Percentiles rank a stretch among this genome's conserved stretches.
phyloP scores from a whole-genome alignment of 106 monocot genomes.

The Allium cepa region DNA sequence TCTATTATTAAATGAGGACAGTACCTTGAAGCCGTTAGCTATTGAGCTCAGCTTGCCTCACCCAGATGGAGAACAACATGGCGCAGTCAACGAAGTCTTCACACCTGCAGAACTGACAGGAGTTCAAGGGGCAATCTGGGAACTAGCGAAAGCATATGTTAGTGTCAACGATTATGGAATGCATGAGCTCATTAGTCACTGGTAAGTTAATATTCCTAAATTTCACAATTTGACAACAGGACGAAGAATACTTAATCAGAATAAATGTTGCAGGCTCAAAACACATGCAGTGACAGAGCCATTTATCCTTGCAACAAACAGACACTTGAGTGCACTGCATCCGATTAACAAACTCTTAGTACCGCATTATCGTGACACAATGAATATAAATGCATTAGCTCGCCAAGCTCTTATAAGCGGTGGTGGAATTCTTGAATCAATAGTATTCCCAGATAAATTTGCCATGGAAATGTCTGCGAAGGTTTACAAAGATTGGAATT shows the following conservation, averaged over 20 bases:
- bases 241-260: not conserved
- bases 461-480: constrained; percentile 42
- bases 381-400: constrained; percentile 90
- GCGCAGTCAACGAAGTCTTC: constrained; percentile 17
- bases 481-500: constrained; percentile 68
- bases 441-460: constrained; percentile 43
- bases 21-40: constrained; percentile 51
- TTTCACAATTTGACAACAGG: not conserved
- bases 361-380: constrained; percentile 81
- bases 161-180: constrained; percentile 47
- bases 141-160: constrained; percentile 53
- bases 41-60: constrained; percentile 52
- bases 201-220: constrained; percentile 10
- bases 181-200: constrained; percentile 64
- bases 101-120: constrained; percentile 33
- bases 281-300: constrained; percentile 62
- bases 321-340: constrained; percentile 55
- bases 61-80: not conserved
- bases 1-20: constrained; percentile 25
- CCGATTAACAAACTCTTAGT: constrained; percentile 76
- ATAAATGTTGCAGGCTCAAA: constrained; percentile 13
- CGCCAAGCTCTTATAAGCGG: constrained; percentile 74
- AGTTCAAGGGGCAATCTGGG: constrained; percentile 40
- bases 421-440: constrained; percentile 54
- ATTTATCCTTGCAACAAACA: constrained; percentile 48